phyloP scores from a whole-genome alignment of 495 filamentous ascomycete species.

The Physcia stellaris region DNA sequence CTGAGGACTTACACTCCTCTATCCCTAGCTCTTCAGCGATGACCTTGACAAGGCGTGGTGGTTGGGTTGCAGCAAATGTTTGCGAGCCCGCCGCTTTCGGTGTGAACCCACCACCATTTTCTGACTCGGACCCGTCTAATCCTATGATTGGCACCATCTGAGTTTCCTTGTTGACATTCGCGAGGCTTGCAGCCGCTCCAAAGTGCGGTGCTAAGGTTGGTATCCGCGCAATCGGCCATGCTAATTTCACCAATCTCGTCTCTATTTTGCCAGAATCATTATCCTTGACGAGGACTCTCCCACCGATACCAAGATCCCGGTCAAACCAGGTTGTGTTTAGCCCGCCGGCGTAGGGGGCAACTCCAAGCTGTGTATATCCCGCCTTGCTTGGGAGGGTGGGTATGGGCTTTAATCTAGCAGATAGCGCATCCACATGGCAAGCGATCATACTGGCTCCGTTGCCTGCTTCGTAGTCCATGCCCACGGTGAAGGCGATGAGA shows the following conservation, averaged over 20 bases:
- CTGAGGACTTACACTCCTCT: constrained; percentile 33
- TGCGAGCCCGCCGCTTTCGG: constrained; percentile 22
- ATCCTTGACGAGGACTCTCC: constrained; percentile 72
- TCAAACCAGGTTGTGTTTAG: constrained; percentile 89
- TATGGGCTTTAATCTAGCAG: constrained; percentile 78
- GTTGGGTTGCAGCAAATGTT: constrained; percentile 68
- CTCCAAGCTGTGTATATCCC: constrained; percentile 78
- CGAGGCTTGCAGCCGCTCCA: constrained; percentile 54
- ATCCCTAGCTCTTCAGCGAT: constrained; percentile 65
- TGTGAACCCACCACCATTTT: constrained; percentile 8
- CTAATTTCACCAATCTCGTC: constrained; percentile 72
- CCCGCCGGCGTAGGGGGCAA: constrained; percentile 84
- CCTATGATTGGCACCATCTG: constrained; percentile 91
- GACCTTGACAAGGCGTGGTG: constrained; percentile 66
- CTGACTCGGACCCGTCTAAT: constrained; percentile 57
- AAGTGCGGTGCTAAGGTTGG: constrained; percentile 93
- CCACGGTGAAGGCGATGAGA: constrained; percentile 76
- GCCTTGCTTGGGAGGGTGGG: constrained; percentile 65
- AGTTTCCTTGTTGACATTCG: constrained; percentile 77
- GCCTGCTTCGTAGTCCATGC: constrained; percentile 67
- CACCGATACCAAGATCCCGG: constrained; percentile 80
- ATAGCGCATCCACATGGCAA: constrained; percentile 85
- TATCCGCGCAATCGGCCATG: constrained; percentile 86
- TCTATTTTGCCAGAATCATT: constrained; percentile 60
- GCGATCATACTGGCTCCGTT: constrained; percentile 73